Conservation (phyloP, 2,329 filamentous ascomycete genomes). For the Aphanoascus verrucosus region DNA sequence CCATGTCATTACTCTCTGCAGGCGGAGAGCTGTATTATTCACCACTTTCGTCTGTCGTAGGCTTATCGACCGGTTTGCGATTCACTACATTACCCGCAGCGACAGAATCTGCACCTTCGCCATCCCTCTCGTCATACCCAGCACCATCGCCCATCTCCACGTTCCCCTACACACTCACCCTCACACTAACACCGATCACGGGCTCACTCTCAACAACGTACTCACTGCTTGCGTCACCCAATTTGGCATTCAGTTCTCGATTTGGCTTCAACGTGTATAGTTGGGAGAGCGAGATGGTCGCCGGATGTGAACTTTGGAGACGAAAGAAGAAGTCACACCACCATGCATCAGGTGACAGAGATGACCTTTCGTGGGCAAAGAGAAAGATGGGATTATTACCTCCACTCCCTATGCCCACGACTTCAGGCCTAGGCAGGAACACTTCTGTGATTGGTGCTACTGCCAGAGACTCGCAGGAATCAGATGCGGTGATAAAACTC, state of each 20-base stretch:
- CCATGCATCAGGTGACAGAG: conserved; percentile 37
- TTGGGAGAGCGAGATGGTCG: conserved; percentile 87
- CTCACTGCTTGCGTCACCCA: conserved; percentile 72
- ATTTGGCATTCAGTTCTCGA: conserved; percentile 74
- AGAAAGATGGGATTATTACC: conserved; percentile 26
- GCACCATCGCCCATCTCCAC: conserved; percentile 45
- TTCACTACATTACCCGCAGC: conserved; percentile 72
- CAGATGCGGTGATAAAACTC: conserved; percentile 80
- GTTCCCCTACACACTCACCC: conserved; percentile 83
- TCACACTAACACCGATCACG: conserved; percentile 90
- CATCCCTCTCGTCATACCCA: conserved; percentile 12
- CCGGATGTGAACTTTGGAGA: conserved; percentile 90
- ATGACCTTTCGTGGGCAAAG: conserved; percentile 37
- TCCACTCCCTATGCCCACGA: conserved; percentile 2
- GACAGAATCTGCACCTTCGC: conserved; percentile 19
- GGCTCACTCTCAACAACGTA: conserved; percentile 87
- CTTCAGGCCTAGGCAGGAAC: conserved; percentile 20
- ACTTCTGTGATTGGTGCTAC: conserved; percentile 12
- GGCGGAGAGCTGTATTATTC: conserved; percentile 95
- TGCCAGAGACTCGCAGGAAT: conserved; percentile 31
- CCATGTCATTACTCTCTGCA: conserved; percentile 73
- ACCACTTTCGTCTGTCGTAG: conserved; percentile 83
- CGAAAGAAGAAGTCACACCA: conserved; percentile 28
- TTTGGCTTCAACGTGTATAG: conserved; percentile 98
- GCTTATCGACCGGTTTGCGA: conserved; percentile 74